A percentile compares a stretch with the other conserved stretches of the same genome.
Evolutionary conservation across 352 stramenopile genomes (phyloP).

Genomic region (Blastocystis sp.): DNA sequence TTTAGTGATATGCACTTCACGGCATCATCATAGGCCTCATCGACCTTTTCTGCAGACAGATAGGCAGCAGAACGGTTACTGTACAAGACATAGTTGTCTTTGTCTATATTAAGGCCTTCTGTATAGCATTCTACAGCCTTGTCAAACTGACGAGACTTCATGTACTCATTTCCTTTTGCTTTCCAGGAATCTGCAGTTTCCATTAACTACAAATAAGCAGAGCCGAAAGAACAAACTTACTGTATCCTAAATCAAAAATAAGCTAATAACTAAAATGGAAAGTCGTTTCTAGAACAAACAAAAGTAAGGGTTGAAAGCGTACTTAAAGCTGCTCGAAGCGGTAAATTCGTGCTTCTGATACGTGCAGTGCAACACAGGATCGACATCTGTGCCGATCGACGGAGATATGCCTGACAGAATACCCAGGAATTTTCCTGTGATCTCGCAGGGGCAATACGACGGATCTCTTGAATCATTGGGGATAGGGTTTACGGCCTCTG

Average conservation of each 20-base stretch:
- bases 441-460: background rate
- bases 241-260: background rate
- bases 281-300: conserved; percentile 34
- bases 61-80: conserved; percentile 97
- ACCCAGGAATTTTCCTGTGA: conserved; percentile 21
- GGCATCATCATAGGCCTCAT: conserved; percentile 89
- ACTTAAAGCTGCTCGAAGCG: background rate
- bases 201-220: background rate
- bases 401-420: background rate
- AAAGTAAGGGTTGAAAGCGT: background rate
- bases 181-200: conserved; percentile 69
- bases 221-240: background rate
- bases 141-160: conserved; percentile 83
- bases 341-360: conserved; percentile 29
- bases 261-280: background rate
- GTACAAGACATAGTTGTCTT: conserved; percentile 91
- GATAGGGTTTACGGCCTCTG: background rate
- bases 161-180: conserved; percentile 86
- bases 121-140: conserved; percentile 92
- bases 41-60: conserved; percentile 80
- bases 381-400: background rate
- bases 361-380: background rate
- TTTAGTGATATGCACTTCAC: conserved; percentile 88
- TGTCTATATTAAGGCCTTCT: conserved; percentile 77
- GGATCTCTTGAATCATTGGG: background rate